Percentiles rank a stretch among this genome's conserved stretches.
These are phyloP conservation scores for Hypoxylon perforatum DNA, from an alignment of 495 filamentous ascomycete species.

Conservation along the genomic window DNA sequence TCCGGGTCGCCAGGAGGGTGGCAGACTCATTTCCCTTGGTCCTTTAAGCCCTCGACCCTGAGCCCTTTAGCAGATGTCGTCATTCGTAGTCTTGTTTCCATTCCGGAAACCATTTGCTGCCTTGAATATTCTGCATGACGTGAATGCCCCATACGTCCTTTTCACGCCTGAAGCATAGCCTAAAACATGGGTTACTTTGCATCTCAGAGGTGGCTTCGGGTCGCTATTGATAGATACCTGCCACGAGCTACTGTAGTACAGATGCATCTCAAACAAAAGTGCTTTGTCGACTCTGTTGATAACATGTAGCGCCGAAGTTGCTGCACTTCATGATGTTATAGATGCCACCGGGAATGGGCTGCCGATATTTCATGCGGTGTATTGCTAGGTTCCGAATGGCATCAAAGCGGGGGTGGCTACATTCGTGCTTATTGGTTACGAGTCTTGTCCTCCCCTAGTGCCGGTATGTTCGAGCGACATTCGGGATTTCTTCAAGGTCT, in stretches of 20 bases:
- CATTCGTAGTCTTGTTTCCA: conserved; percentile 15
- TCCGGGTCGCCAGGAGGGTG: conserved; percentile 4
- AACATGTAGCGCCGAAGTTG: conserved; percentile 15
- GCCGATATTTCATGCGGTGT: conserved; percentile 1
- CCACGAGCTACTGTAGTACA: conserved; percentile 22
- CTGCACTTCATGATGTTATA: conserved; percentile 11
- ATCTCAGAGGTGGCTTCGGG: conserved; percentile 19
- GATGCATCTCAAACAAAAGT: conserved; percentile 8
- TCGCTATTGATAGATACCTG: conserved; percentile 5
- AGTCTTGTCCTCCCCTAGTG: conserved; percentile 1
- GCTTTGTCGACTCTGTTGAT: conserved; percentile 13
- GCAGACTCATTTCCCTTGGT: conserved; percentile 11
- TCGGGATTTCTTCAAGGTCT: conserved; percentile 1
- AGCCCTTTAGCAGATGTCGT: conserved; percentile 25
- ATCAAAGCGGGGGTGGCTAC: conserved; percentile 12
- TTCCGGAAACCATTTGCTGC: conserved; percentile 3
- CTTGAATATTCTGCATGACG: conserved; percentile 11
- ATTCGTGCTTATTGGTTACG: conserved; percentile 5
- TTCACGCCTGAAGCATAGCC: conserved; percentile 37
- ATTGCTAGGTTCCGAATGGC: conserved; percentile 9
- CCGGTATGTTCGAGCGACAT: conserved; percentile 5
- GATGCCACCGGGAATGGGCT: neutral
- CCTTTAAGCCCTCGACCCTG: no score
- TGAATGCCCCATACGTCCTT: conserved; percentile 3
- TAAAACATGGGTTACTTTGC: conserved; percentile 33